Percentiles rank a stretch among this genome's conserved stretches.
phyloP scores from a whole-genome alignment of 768 basidiomycete genomes.

The Lyophyllum shimeji region DNA sequence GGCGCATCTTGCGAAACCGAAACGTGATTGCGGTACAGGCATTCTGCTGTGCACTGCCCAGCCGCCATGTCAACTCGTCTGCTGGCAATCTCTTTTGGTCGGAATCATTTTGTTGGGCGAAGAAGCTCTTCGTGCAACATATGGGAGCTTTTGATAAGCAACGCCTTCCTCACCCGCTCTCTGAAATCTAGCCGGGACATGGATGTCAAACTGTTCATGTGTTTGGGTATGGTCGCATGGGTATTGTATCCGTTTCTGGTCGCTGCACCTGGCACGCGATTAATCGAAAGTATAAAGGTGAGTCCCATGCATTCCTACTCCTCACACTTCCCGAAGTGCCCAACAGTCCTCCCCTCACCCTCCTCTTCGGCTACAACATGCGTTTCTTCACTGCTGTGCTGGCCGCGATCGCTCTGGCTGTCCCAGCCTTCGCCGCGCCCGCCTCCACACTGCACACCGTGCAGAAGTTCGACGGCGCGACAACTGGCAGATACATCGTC shows the following conservation, averaged over 20 bases:
- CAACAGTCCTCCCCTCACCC: not conserved
- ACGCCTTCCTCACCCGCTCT: not conserved
- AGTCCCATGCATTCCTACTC: not conserved
- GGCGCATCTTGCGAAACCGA: not conserved
- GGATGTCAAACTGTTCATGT: not conserved
- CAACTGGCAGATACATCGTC: constrained; percentile 30
- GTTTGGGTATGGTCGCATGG: not conserved
- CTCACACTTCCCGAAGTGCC: not conserved
- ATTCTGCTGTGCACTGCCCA: not conserved
- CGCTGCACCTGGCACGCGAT: not conserved
- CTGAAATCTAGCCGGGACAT: not conserved
- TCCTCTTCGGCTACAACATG: not conserved
- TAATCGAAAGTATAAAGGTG: not conserved
- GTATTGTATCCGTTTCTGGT: not conserved
- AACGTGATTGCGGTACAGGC: not conserved
- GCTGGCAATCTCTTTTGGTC: not conserved
- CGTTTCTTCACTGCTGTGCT: constrained; percentile 7
- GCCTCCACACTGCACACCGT: constrained; percentile 1
- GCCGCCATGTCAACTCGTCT: not conserved
- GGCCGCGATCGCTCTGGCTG: constrained; percentile 3
- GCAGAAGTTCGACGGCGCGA: constrained; percentile 18
- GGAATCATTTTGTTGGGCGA: not conserved
- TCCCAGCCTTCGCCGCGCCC: constrained; percentile 4
- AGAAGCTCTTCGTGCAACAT: not conserved
- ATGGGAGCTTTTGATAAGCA: not conserved